Conservation (phyloP, 768 basidiomycete species). For the Pleurotus sapidus region DNA sequence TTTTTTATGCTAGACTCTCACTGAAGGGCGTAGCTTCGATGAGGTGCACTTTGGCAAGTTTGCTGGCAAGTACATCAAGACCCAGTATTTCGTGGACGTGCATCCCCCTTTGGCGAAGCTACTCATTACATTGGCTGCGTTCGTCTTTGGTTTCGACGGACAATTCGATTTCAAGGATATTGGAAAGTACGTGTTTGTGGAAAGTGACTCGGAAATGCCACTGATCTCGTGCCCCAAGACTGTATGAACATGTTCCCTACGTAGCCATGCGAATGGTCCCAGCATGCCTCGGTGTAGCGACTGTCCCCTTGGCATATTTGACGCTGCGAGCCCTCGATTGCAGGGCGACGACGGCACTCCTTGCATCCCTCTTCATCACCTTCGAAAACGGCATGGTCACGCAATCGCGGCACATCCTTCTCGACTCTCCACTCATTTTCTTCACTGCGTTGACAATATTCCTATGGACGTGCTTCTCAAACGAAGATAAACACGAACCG, state of each 20-base stretch:
- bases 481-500: slow-evolving; percentile 81
- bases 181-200: slow-evolving; percentile 67
- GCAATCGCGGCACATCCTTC: slow-evolving; percentile 94
- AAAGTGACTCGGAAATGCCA: neutral
- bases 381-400: slow-evolving; percentile 97
- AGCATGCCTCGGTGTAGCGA: slow-evolving; percentile 82
- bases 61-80: slow-evolving; percentile 90
- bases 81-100: slow-evolving; percentile 90
- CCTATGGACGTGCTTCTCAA: slow-evolving; percentile 87
- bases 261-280: slow-evolving; percentile 98
- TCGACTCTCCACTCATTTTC: slow-evolving; percentile 98
- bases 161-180: slow-evolving; percentile 98
- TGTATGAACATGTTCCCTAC: slow-evolving; percentile 87
- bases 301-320: slow-evolving; percentile 88
- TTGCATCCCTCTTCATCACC: slow-evolving; percentile 87
- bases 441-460: slow-evolving; percentile 91
- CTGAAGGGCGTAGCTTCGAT: slow-evolving; percentile 66
- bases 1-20: slow-evolving; percentile 2
- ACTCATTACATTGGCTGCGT: slow-evolving; percentile 88
- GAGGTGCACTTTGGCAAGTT: slow-evolving; percentile 99
- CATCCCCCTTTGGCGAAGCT: slow-evolving; percentile 97
- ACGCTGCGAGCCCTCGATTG: slow-evolving; percentile 93
- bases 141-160: slow-evolving; percentile 85
- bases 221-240: slow-evolving; percentile 37
- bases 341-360: slow-evolving; percentile 86